Conservation (phyloP, 164 flowering plant species). For the Akebia trifoliata region DNA sequence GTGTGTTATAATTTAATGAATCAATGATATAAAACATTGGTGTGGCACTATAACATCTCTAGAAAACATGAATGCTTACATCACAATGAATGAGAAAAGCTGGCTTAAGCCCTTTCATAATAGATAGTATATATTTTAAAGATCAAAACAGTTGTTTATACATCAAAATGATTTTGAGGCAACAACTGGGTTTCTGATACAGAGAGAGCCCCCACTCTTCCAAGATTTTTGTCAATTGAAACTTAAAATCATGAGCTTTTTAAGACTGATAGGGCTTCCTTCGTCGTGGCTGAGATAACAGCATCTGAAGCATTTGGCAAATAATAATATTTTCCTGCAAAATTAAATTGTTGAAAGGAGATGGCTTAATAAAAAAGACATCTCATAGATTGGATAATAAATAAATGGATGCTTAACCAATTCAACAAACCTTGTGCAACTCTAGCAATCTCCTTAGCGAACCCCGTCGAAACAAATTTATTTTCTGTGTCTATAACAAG, state of each 20-base stretch:
- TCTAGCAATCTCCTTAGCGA: slow-evolving; percentile 96
- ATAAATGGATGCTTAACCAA: neutral
- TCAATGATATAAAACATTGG: too few species aligned
- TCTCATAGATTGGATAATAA: neutral
- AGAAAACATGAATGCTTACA: too few species aligned
- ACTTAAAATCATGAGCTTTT: slow-evolving; percentile 50
- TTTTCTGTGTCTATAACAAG: slow-evolving; percentile 96
- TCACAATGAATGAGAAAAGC: too few species aligned
- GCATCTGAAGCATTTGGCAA: slow-evolving; percentile 98
- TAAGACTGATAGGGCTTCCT: slow-evolving; percentile 67
- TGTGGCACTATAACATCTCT: too few species aligned
- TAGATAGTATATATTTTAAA: too few species aligned
- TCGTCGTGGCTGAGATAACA: slow-evolving; percentile 87
- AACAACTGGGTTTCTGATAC: too few species aligned
- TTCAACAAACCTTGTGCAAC: slow-evolving; percentile 78
- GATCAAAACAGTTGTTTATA: too few species aligned
- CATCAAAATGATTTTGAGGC: too few species aligned
- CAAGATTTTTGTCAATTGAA: neutral
- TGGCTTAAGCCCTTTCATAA: too few species aligned
- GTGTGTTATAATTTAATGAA: too few species aligned
- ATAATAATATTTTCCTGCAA: slow-evolving; percentile 90
- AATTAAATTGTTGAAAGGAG: neutral
- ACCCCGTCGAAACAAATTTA: slow-evolving; percentile 95
- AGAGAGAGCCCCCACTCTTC: too few species aligned
- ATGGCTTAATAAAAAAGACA: neutral